Base-by-base conservation (phyloP, 352 stramenopile genomes). In the Phytophthora fragariaefolia region DNA sequence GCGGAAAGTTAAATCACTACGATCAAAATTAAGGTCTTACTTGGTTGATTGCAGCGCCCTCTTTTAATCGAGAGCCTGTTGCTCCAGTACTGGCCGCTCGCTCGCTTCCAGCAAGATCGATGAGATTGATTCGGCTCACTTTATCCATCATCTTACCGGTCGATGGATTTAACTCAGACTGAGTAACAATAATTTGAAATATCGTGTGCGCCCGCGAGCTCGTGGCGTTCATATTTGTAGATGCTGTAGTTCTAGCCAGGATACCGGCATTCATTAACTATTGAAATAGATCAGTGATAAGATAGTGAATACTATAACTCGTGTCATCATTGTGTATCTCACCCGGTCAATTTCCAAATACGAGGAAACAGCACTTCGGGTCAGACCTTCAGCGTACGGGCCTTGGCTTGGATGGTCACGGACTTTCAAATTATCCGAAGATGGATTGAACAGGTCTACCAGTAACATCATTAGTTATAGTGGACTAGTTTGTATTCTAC, bases 11-110 rank as follows among this genome's bases (percentile, higher is more conserved):
- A n/a, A n/a, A n/a, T n/a, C n/a, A n/a, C n/a, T n/a, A n/a, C n/a
- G n/a, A 12, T 27, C 18, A 32, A 15, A 8, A 62, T 24, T 7
- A 22, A 3, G 18, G 7, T 36, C 28, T 15, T 65, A 72, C 87
- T 80, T 97, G 83, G 63, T 98, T 98, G 62, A 98, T 98, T n/a
- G 88, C 92, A 22, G 92, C 92, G 3, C 95, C 95, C 81, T 98
- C 95, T 73, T 98, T 98, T 22, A 98, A 65, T 17, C 90, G 75
- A 27, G 79, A 78, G 0, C 93, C 94, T 2, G 89, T 96, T 3
- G 93, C 95, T 10, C 90, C 90, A 3, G 94, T 98, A 50, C 95
- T 98, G 6, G 84, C 76, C 17, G 90, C 91, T 40, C 92, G 66
- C 69, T 98, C 93, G 38, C 88, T 97, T 18, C 93, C 93, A 8